Evolutionary conservation across 2,329 filamentous ascomycete genomes (phyloP), one percentile per base, ranked within the genome.

Genomic region (Cordyceps farinosa): DNA sequence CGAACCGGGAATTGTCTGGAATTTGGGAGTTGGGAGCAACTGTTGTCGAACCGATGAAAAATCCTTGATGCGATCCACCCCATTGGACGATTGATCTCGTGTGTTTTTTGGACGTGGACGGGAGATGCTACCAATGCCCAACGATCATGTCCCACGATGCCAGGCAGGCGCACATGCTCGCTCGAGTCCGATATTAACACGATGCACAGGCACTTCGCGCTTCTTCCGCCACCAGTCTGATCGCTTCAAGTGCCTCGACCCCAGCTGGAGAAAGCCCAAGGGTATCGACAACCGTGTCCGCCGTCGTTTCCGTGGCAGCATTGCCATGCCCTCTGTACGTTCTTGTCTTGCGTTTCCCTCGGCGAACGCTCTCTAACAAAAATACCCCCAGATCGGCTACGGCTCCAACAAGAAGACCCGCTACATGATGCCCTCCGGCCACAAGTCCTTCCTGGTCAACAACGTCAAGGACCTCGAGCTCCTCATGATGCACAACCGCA

Each of bases 381-480:
- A 62, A 58, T 48, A 52, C 11, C n/a, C 5, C 7, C 50, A 97
- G 95, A 99, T 99, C 80, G 95, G 95, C 77, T 99, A 93, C 80
- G 93, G 95, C 74, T 95, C 91, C 84, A 98, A 98, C 91, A 96
- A 92, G 88, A 98, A 98, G 89, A 99, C 95, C 79, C 89, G 91
- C 78, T 94, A 96, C 87, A 89, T 98, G 89, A 96, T 92, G 87
- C 95, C 95, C 79, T 97, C 92, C 75, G 95, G 95, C 84, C 94
- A 98, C 90, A 98, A 97, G 89, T 91, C 94, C 71, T 99, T 99
- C 90, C 88, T 98, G 78, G 95, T 99, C 84, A 92, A 90, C 89
- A 99, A 99, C 87, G 81, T 87, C 81, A 87, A 89, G 79, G 95
- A 99, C 74, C 89, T 99, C 77, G 94, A 99, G 82, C 90, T 99